Conservation (phyloP, 768 basidiomycete genomes). For the Leccinum obscurum region DNA sequence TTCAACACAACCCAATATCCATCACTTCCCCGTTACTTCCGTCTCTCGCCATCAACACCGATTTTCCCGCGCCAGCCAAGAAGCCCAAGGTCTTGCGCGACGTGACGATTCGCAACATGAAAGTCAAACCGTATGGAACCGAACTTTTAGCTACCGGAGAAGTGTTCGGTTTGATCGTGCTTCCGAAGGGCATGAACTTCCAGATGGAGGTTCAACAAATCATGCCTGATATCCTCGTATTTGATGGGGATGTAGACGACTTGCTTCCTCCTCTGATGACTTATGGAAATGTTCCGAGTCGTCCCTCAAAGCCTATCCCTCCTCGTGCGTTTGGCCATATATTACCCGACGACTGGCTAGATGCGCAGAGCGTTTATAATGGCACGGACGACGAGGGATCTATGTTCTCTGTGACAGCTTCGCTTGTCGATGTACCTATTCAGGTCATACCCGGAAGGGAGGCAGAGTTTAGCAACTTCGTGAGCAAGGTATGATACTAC, state of each 20-base stretch:
- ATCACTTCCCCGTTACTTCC: slow-evolving; percentile 60
- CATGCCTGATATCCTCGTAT: slow-evolving; percentile 76
- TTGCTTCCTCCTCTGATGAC: slow-evolving; percentile 2
- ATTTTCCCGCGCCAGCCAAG: slow-evolving; percentile 67
- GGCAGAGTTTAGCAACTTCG: slow-evolving; percentile 72
- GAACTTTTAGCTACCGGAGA: slow-evolving; percentile 68
- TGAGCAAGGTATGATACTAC: slow-evolving; percentile 59
- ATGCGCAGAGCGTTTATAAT: slow-evolving; percentile 42
- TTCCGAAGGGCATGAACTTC: slow-evolving; percentile 70
- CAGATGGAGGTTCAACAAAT: slow-evolving; percentile 62
- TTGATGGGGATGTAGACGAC: slow-evolving; percentile 65
- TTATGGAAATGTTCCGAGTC: slow-evolving; percentile 41
- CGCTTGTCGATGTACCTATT: slow-evolving; percentile 71
- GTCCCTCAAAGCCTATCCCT: slow-evolving; percentile 65
- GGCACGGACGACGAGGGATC: slow-evolving; percentile 51
- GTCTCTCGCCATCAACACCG: slow-evolving; percentile 42
- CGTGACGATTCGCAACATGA: slow-evolving; percentile 78
- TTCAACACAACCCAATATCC: slow-evolving; percentile 52
- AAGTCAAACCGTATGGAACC: slow-evolving; percentile 49
- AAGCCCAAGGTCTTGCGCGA: slow-evolving; percentile 66
- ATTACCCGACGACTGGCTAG: slow-evolving; percentile 68
- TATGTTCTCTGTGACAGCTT: slow-evolving; percentile 59
- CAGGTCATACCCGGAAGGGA: slow-evolving; percentile 78
- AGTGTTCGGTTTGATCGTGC: slow-evolving; percentile 61
- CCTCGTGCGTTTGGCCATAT: slow-evolving; percentile 76